Evolutionary conservation across 495 filamentous ascomycete genomes (phyloP), one percentile per base, ranked within the genome.

Genomic region (Xylaria grammica): DNA sequence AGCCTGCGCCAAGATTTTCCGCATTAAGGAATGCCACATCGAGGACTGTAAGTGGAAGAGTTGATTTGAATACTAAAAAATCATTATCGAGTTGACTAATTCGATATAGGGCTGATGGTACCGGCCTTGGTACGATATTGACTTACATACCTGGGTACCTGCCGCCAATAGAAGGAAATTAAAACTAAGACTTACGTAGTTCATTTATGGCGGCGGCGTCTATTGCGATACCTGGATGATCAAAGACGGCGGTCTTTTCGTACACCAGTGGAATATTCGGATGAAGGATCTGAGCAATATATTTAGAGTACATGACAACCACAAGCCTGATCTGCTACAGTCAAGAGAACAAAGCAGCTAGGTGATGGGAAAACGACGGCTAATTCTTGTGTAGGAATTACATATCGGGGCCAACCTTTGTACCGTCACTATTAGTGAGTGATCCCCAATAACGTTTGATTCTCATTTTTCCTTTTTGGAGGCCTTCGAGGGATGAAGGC

Each of bases 251-350:
- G 70, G 70, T 11, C 65, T 65, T 34, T 67, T 65, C 24, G 67
- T 72, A 10, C 67, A 72, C 40, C 57, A 67, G 24, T 72, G 65
- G 65, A 60, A 72, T 34, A 22, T 69, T 15, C 50, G 44, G 1
- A 1, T 60, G 22, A 49, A 30, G 38, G 26, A 60, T 17, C 4
- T 60, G 1, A 11, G 8, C 27, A 29, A 34, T 22, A 44, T 42
- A 44, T 32, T 44, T 36, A 44, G 20, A 48, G 36, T 32, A 58
- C 27, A 29, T 49, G 29, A n/a, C n/a, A n/a, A n/a, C n/a, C n/a
- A n/a, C n/a, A n/a, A n/a, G n/a, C n/a, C n/a, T n/a, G n/a, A n/a
- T n/a, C n/a, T n/a, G n/a, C n/a, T n/a, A n/a, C n/a, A n/a, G n/a
- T n/a, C 38, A 2, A 22, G 19, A n/a, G 17, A 42, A n/a, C n/a